phyloP scores from a whole-genome alignment of 805 yeast species.

The Jamesozyma hellenica region DNA sequence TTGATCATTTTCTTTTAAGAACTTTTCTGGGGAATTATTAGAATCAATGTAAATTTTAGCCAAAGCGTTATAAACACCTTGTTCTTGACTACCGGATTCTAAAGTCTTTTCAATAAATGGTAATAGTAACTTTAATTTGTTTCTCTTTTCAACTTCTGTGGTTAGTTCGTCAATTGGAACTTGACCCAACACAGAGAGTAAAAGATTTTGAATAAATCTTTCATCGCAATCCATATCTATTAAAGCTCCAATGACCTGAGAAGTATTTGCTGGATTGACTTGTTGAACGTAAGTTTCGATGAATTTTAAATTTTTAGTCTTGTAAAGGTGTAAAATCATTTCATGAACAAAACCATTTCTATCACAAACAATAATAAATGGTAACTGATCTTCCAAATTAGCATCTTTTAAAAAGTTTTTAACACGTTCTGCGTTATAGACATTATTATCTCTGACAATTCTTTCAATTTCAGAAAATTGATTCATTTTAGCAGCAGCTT shows the following conservation, averaged over 20 bases:
- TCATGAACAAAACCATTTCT: constrained; percentile 87
- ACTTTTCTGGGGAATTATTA: constrained; percentile 94
- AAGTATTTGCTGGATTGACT: constrained; percentile 91
- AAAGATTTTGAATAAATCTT: constrained; percentile 64
- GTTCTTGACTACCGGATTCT: constrained; percentile 75
- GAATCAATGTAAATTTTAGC: constrained; percentile 97
- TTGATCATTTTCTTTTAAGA: constrained; percentile 78
- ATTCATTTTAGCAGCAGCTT: constrained; percentile 82
- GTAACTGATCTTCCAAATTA: constrained; percentile 86
- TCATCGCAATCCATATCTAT: constrained; percentile 98
- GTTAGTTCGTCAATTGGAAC: constrained; percentile 87
- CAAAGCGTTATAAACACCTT: constrained; percentile 85
- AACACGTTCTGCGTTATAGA: constrained; percentile 93
- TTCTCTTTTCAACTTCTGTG: constrained; percentile 92
- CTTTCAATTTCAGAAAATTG: constrained; percentile 93
- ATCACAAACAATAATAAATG: constrained; percentile 93
- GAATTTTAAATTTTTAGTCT: constrained; percentile 89
- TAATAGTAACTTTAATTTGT: constrained; percentile 78
- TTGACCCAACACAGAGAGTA: constrained; percentile 82
- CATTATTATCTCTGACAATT: constrained; percentile 85
- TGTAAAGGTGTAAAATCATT: constrained; percentile 83
- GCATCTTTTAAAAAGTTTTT: constrained; percentile 95
- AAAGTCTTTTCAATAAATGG: constrained; percentile 90
- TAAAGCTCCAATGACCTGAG: constrained; percentile 92
- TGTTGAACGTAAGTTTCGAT: constrained; percentile 97